Conservation (phyloP, 129 eudicot genomes). For the Glebionis coronaria region DNA sequence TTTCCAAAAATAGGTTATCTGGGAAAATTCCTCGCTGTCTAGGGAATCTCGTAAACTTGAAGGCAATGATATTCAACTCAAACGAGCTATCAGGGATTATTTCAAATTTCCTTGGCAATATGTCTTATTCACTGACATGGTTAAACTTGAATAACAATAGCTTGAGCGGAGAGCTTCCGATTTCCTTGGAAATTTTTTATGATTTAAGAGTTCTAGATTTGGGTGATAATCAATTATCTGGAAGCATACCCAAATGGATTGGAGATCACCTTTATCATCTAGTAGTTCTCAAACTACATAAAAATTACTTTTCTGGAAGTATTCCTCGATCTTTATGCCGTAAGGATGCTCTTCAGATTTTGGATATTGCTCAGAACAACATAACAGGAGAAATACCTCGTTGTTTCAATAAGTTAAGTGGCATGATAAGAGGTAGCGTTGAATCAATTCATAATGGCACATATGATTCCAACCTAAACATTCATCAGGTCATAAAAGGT, state of each 20-base stretch:
- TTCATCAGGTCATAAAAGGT: constrained; percentile 23
- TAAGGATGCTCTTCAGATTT: constrained; percentile 9
- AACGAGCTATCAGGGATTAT: constrained; percentile 8
- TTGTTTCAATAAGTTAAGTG: constrained; percentile 24
- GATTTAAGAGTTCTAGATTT: constrained; percentile 14
- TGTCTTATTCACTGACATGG: neutral
- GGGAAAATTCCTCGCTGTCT: constrained; percentile 35
- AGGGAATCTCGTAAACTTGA: neutral
- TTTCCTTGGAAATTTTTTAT: neutral
- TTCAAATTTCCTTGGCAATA: neutral
- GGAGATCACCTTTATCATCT: constrained; percentile 4
- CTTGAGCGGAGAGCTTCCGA: constrained; percentile 26
- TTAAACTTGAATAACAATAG: constrained; percentile 24
- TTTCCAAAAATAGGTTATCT: constrained; percentile 22
- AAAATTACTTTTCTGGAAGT: constrained; percentile 21
- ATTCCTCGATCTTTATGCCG: constrained; percentile 28
- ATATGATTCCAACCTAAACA: neutral
- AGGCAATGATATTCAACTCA: constrained; percentile 1
- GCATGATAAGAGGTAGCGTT: neutral
- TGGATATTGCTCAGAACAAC: constrained; percentile 28
- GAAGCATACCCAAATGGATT: constrained; percentile 26
- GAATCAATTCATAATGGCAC: neutral
- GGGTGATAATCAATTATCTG: constrained; percentile 21
- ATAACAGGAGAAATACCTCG: constrained; percentile 24
- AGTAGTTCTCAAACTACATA: constrained; percentile 16